A percentile compares a stretch with the other conserved stretches of the same genome.
phyloP scores from a whole-genome alignment of 2,329 filamentous ascomycete genomes.

The Fusarium sp. region DNA sequence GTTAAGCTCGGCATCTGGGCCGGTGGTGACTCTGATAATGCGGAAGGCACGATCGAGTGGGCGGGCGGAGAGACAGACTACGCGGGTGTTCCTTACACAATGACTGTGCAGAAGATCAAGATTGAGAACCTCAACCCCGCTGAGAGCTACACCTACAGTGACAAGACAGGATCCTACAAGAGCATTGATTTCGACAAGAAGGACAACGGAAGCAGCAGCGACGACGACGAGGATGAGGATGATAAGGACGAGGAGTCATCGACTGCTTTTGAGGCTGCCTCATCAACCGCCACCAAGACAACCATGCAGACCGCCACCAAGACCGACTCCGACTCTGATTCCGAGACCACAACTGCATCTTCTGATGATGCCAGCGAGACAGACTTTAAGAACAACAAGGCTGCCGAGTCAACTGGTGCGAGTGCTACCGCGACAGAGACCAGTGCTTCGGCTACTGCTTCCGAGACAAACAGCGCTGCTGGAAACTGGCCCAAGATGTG shows the following conservation, averaged over 20 bases:
- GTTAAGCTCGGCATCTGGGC: slow-evolving; percentile 72
- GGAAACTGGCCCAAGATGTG: slow-evolving; percentile 23
- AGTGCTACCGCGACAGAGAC: not conserved
- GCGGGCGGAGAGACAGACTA: slow-evolving; percentile 67
- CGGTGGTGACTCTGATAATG: slow-evolving; percentile 54
- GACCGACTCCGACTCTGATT: slow-evolving; percentile 1
- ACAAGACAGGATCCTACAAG: slow-evolving; percentile 41
- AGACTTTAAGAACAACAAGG: slow-evolving; percentile 29
- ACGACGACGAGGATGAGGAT: not conserved
- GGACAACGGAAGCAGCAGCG: slow-evolving; percentile 2
- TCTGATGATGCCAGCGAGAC: slow-evolving; percentile 8
- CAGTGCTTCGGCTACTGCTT: slow-evolving; percentile 14
- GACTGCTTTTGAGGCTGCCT: not conserved
- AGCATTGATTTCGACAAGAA: slow-evolving; percentile 44
- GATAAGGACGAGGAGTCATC: slow-evolving; percentile 5
- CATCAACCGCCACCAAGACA: slow-evolving; percentile 6
- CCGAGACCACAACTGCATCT: slow-evolving; percentile 18
- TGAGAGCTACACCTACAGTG: slow-evolving; percentile 52
- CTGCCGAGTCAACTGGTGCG: not conserved
- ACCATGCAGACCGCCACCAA: not conserved
- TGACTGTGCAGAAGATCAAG: slow-evolving; percentile 64
- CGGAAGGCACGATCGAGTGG: slow-evolving; percentile 74
- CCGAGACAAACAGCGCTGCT: slow-evolving; percentile 1
- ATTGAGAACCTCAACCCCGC: slow-evolving; percentile 57
- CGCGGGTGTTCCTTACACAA: slow-evolving; percentile 65